Percentiles rank a stretch among this genome's conserved stretches.
phyloP scores from a whole-genome alignment of 441 rosid genomes.

The Flueggea neowawraea region DNA sequence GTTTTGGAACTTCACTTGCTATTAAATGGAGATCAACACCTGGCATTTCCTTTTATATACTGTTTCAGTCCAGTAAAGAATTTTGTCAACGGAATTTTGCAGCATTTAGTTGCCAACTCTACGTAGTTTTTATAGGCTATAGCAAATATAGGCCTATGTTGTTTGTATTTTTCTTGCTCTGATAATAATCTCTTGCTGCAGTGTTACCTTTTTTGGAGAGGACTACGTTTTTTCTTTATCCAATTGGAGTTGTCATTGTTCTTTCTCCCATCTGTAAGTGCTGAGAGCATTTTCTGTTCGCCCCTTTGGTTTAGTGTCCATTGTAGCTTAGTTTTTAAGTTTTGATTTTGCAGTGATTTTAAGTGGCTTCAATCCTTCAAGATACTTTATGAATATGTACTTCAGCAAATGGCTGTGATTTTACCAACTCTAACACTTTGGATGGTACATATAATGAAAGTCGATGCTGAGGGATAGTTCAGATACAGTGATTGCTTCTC shows the following conservation, averaged over 20 bases:
- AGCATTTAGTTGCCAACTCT: no score
- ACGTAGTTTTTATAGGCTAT: no score
- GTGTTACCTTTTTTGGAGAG: conserved; percentile 97
- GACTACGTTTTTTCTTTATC: conserved; percentile 94
- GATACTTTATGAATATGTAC: conserved; percentile 92
- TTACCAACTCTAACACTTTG: conserved; percentile 19
- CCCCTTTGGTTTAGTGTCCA: conserved; percentile 1
- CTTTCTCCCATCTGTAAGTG: conserved; percentile 91
- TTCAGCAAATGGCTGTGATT: conserved; percentile 75
- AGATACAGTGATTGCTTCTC: conserved; percentile 16
- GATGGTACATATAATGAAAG: conserved; percentile 13
- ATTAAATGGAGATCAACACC: no score
- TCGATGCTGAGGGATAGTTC: conserved; percentile 15
- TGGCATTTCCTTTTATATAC: no score
- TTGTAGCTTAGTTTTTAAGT: conserved; percentile 4
- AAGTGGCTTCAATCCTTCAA: conserved; percentile 96
- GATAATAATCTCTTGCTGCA: conserved; percentile 31
- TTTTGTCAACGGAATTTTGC: no score
- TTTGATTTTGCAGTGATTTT: conserved; percentile 67
- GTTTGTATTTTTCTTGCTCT: not conserved
- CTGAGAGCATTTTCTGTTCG: conserved; percentile 1
- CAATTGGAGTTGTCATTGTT: conserved; percentile 73
- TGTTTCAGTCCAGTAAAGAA: no score
- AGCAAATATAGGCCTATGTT: no score
- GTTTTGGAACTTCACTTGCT: no score